Evolutionary conservation across 345 rosid genomes (phyloP), one percentile per base, ranked within the genome.

Genomic region (Toxicodendron radicans): DNA sequence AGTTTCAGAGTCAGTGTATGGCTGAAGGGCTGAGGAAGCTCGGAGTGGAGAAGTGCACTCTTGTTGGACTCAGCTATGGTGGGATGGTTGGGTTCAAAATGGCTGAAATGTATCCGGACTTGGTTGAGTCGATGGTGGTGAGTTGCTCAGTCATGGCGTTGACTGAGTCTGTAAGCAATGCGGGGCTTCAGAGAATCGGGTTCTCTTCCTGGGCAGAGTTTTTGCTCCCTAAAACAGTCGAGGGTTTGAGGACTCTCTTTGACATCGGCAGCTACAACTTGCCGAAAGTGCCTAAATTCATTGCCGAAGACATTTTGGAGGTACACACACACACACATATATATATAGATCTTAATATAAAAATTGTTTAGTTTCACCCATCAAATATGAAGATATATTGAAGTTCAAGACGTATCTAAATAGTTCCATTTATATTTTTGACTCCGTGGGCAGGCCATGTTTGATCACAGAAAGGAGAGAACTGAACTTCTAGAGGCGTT

Each of bases 81-180:
- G 88, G 85, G 60, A 52, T 80, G 69, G 85, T 81, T n/a, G 84
- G 84, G 45, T 81, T 86, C 78, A 81, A 76, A 67, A 75, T 88
- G 83, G 88, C 87, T 0, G 74, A 78, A 70, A 52, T 73, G 75
- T 76, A 10, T 17, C 85, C 88, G 5, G 78, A 81, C 10, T 64
- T 88, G 78, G 88, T 86, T 4, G 60, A 65, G 56, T 81, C 88
- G 5, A 5, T 86, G 84, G 88, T 83, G 24, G 73, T 79, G 12
- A 69, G 33, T 10, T 16, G 78, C 66, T 69, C 81, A 7, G 82
- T 75, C 20, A 61, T 79, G 77, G 83, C 67, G 17, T 16, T 84
- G 66, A 88, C 89, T 0, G 83, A 86, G 51, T 79, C 88, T 9
- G 57, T 83, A 7, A 69, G 49, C 32, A 33, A 59, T 0, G 81